Conservation (phyloP, 805 yeast genomes). For the Lachancea kluyveri region DNA sequence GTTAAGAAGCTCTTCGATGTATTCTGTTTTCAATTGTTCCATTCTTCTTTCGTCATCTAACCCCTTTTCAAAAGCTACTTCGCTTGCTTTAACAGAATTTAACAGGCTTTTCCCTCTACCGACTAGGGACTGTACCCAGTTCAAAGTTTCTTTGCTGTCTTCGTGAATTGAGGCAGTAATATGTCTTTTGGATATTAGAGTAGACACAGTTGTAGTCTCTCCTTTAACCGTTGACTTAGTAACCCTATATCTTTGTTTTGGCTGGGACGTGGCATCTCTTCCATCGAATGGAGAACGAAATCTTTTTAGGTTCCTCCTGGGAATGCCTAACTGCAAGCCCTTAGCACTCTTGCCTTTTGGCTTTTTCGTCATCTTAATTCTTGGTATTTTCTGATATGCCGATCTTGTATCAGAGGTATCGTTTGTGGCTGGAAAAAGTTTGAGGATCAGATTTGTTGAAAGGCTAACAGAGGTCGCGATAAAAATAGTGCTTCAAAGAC, state of each 20-base stretch:
- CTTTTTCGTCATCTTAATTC: constrained; percentile 6
- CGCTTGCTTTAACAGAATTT: constrained; percentile 12
- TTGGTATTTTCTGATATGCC: too few relatives aligned
- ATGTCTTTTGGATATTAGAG: neutral
- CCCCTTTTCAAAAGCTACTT: constrained; percentile 9
- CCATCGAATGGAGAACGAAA: constrained; percentile 9
- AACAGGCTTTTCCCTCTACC: constrained; percentile 20
- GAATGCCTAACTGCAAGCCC: constrained; percentile 13
- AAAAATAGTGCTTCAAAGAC: too few relatives aligned
- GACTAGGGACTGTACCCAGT: constrained; percentile 21
- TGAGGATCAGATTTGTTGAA: too few relatives aligned
- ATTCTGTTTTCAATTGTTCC: neutral
- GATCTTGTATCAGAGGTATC: too few relatives aligned
- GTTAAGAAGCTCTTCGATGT: constrained; percentile 4
- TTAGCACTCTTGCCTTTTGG: constrained; percentile 1
- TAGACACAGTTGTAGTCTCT: neutral
- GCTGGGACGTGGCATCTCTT: too few relatives aligned
- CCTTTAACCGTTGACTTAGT: neutral
- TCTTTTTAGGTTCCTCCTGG: constrained; percentile 18
- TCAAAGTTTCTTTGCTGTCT: constrained; percentile 9
- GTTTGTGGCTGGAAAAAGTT: too few relatives aligned
- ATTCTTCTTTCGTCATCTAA: constrained; percentile 9
- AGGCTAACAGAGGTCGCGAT: too few relatives aligned
- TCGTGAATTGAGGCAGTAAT: too few relatives aligned
- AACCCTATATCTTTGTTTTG: neutral